A percentile compares a stretch with the other conserved stretches of the same genome.
Evolutionary conservation across 257 asterid species (phyloP).

Genomic region (Lavandula angustifolia): DNA sequence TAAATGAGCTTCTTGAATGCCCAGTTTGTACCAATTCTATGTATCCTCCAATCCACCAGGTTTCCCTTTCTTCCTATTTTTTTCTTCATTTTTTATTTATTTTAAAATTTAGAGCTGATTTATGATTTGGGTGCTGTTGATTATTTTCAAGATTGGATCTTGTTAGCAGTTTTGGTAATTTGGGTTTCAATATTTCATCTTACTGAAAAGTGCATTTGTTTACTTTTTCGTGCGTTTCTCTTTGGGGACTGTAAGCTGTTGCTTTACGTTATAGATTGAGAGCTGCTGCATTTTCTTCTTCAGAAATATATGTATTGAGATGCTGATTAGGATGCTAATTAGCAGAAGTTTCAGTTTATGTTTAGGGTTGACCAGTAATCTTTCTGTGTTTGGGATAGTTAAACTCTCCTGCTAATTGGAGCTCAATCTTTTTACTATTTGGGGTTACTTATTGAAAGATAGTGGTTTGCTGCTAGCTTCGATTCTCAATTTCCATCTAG

Average conservation of each 20-base stretch:
- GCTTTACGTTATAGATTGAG: conserved; percentile 19
- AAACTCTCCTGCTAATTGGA: not conserved
- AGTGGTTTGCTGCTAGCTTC: not conserved
- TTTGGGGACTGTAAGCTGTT: not conserved
- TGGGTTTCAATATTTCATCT: conserved; percentile 17
- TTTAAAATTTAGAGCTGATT: conserved; percentile 6
- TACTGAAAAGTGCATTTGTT: not conserved
- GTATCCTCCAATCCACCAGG: conserved; percentile 54
- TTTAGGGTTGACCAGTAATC: conserved; percentile 11
- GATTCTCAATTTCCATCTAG: conserved; percentile 5
- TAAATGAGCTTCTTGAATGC: conserved; percentile 61
- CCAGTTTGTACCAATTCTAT: conserved; percentile 61
- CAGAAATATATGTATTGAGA: conserved; percentile 6
- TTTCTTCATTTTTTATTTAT: not conserved
- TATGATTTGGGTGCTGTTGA: not conserved
- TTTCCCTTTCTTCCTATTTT: not conserved
- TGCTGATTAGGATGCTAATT: conserved; percentile 13
- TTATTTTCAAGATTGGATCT: conserved; percentile 10
- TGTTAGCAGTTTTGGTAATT: not conserved
- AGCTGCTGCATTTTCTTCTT: conserved; percentile 16
- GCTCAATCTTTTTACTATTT: not conserved
- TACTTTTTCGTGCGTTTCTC: not conserved
- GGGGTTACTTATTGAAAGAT: not conserved
- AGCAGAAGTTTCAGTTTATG: not conserved
- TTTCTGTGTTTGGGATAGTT: conserved; percentile 12